phyloP scores from a whole-genome alignment of 805 yeast species.

The Kodamaea laetipori region DNA sequence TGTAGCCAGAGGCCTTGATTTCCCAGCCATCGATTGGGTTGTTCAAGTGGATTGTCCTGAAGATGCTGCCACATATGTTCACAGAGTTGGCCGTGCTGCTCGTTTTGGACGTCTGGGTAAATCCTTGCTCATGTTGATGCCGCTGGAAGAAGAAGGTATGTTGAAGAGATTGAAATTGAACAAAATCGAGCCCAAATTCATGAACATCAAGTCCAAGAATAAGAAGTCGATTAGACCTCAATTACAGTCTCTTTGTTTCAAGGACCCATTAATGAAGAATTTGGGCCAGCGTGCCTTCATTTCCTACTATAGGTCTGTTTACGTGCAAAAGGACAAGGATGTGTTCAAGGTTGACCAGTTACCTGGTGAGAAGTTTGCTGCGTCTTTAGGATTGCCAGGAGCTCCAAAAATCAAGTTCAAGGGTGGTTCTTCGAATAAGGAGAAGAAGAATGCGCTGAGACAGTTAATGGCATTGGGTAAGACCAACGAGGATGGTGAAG shows the following conservation, averaged over 20 bases:
- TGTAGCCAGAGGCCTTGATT: constrained; percentile 89
- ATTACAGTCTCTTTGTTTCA: constrained; percentile 85
- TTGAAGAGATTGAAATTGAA: constrained; percentile 59
- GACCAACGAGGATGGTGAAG: constrained; percentile 62
- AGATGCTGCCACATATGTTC: constrained; percentile 85
- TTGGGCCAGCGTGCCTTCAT: constrained; percentile 95
- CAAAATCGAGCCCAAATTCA: constrained; percentile 67
- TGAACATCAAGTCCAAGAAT: constrained; percentile 74
- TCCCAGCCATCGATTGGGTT: constrained; percentile 96
- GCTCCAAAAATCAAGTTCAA: constrained; percentile 87
- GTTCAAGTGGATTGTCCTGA: constrained; percentile 90
- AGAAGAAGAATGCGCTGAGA: constrained; percentile 79
- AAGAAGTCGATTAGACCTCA: constrained; percentile 77
- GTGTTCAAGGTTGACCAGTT: constrained; percentile 76
- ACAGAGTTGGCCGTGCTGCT: constrained; percentile 88
- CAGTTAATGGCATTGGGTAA: constrained; percentile 59
- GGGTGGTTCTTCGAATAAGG: constrained; percentile 61
- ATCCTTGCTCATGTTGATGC: constrained; percentile 79
- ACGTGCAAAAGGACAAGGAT: constrained; percentile 83
- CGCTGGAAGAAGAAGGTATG: constrained; percentile 80
- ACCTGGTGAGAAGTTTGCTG: constrained; percentile 83
- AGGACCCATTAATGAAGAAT: constrained; percentile 88
- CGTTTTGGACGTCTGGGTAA: constrained; percentile 84
- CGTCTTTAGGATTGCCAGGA: constrained; percentile 89
- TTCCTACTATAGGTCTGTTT: constrained; percentile 83